A percentile compares a stretch with the other conserved stretches of the same genome.
Conservation (phyloP, 2,329 filamentous ascomycete genomes). For the Aspergillus costaricaensis region DNA sequence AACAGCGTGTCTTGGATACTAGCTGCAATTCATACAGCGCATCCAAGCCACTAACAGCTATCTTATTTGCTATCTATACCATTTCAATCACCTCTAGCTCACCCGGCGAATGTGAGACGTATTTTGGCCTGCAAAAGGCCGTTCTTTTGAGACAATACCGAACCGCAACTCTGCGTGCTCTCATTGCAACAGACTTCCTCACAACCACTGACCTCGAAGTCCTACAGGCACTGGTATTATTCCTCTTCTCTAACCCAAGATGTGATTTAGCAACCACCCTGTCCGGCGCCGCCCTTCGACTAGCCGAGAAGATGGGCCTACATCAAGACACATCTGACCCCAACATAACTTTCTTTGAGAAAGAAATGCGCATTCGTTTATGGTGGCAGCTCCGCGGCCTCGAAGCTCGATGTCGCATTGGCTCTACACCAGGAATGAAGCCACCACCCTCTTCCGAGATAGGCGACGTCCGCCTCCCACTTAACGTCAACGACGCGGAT, state of each 20-base stretch:
- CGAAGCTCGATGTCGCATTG: slow-evolving; percentile 44
- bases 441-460: not conserved
- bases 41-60: slow-evolving; percentile 23
- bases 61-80: slow-evolving; percentile 65
- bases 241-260: slow-evolving; percentile 43
- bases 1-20: slow-evolving; percentile 62
- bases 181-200: slow-evolving; percentile 46
- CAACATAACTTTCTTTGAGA: slow-evolving; percentile 55
- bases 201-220: slow-evolving; percentile 36
- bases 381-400: slow-evolving; percentile 72
- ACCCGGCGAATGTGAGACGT: slow-evolving; percentile 53
- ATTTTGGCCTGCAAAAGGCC: slow-evolving; percentile 32
- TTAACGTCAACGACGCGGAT: slow-evolving; percentile 25
- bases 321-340: slow-evolving; percentile 61
- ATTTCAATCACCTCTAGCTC: slow-evolving; percentile 59
- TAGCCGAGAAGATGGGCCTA: slow-evolving; percentile 64
- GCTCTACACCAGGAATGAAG: not conserved
- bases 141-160: slow-evolving; percentile 42
- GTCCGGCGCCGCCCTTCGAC: slow-evolving; percentile 48
- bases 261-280: slow-evolving; percentile 32
- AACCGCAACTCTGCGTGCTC: slow-evolving; percentile 45
- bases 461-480: slow-evolving; percentile 20
- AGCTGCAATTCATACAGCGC: slow-evolving; percentile 57
- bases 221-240: slow-evolving; percentile 56
- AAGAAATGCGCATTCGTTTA: slow-evolving; percentile 66